These are phyloP conservation scores for Thuja plicata DNA, from an alignment of 83 land plant species.

Conservation along the genomic window DNA sequence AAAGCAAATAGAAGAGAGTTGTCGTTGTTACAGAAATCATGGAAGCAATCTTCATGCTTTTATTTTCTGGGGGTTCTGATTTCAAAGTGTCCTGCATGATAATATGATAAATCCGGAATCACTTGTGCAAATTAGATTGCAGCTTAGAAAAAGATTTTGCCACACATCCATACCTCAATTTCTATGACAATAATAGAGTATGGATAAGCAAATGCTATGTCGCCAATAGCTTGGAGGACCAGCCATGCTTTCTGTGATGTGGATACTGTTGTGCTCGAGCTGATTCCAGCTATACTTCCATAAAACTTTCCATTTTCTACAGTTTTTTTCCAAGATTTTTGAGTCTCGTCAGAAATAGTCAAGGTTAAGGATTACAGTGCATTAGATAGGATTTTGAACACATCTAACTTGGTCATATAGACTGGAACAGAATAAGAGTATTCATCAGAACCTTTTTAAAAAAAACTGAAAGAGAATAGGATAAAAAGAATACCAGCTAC, in stretches of 20 bases:
- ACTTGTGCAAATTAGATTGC: background rate
- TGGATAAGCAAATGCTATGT: constrained; percentile 14
- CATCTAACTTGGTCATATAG: background rate
- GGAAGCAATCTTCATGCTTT: constrained; percentile 34
- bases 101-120: background rate
- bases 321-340: background rate
- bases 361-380: background rate
- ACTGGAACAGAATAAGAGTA: background rate
- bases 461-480: background rate
- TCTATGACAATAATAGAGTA: constrained; percentile 13
- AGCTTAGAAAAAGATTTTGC: background rate
- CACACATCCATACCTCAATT: constrained; percentile 11
- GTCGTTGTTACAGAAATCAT: constrained; percentile 3
- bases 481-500: constrained; percentile 47
- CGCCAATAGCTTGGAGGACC: constrained; percentile 13
- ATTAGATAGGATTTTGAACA: background rate
- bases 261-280: background rate
- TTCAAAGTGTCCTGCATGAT: constrained; percentile 32
- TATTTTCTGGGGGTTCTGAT: constrained; percentile 26
- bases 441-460: background rate
- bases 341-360: background rate
- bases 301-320: constrained; percentile 12
- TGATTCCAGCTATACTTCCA: constrained; percentile 9
- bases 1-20: constrained; percentile 27
- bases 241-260: background rate